Percentiles rank a stretch among this genome's conserved stretches.
Evolutionary conservation across 306 rosid genomes (phyloP).

Genomic region (Sphenostylis stenocarpa): DNA sequence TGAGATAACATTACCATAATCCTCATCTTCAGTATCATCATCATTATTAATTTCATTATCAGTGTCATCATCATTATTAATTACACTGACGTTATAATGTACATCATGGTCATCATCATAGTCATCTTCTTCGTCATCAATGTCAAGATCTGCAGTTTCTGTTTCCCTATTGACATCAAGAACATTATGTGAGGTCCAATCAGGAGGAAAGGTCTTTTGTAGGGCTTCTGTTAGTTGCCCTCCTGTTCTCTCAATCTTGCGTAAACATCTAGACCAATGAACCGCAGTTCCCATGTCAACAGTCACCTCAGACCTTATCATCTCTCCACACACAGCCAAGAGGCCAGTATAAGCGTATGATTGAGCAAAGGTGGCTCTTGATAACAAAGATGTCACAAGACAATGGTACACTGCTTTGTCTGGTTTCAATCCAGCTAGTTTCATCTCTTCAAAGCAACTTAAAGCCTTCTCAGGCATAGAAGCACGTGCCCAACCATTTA

Average conservation of each 20-base stretch:
- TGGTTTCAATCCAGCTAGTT: constrained; percentile 75
- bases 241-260: constrained; percentile 81
- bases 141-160: constrained; percentile 41
- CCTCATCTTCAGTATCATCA: constrained; percentile 18
- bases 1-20: neutral
- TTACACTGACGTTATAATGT: constrained; percentile 27
- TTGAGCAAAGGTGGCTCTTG: constrained; percentile 84
- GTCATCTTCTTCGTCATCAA: constrained; percentile 41
- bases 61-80: neutral
- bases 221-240: constrained; percentile 88
- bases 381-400: constrained; percentile 88
- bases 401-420: constrained; percentile 97
- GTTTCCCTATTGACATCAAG: constrained; percentile 34
- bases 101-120: constrained; percentile 23
- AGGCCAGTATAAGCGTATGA: constrained; percentile 66
- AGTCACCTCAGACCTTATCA: constrained; percentile 70
- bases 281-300: constrained; percentile 99
- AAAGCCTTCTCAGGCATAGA: constrained; percentile 93
- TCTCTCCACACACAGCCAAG: constrained; percentile 70
- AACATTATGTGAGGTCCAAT: constrained; percentile 68
- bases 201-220: constrained; percentile 94
- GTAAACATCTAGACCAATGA: constrained; percentile 85
- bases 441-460: constrained; percentile 82
- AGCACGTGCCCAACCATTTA: constrained; percentile 96
- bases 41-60: neutral